Evolutionary conservation across 305 asterid genomes (phyloP), one percentile per base, ranked within the genome.

Genomic region (Solanum aculeatissimum): DNA sequence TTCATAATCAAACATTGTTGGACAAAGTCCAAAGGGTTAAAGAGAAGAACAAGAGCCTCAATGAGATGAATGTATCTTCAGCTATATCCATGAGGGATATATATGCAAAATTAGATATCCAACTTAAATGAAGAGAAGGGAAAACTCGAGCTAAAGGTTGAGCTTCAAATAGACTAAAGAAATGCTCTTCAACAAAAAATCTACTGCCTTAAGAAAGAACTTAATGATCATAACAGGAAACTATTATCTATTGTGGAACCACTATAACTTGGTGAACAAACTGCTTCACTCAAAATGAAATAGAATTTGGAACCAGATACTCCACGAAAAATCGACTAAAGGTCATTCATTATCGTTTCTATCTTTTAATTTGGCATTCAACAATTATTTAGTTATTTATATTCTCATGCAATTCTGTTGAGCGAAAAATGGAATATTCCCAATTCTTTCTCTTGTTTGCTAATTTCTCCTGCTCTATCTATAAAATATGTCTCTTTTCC

Each of bases 161-260:
- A 91, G 89, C 95, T 95, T 86, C 93, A 98, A 58, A 85, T 94
- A 75, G 98, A 94, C 86, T 90, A 97, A 87, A 92, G 98, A 90
- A 97, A 97, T 79, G 96, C 99, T 14, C 93, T 97, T 87, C 99
- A 97, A 89, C 98, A 93, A 89, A 98, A 97, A 89, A 94, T 95
- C 66, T 95, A 95, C 88, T 93, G 97, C 84, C 95, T 97, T 86
- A 97, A 91, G 87, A 98, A 97, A 90, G 98, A 97, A 83, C 88
- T 95, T 70, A 93, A 91, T 82, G 94, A 89, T 86, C 85, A 95
- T 92, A 92, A 88, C 87, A 88, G 88, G 89, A 92, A 91, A 65
- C 94, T 93, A 84, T 82, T 78, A 42, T 87, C 90, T 14, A 78
- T 95, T 85, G 82, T 93, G 94, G 93, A 92, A 71, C 98, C 35